Conservation (phyloP, 495 filamentous ascomycete species). For the Penicillium salamii region DNA sequence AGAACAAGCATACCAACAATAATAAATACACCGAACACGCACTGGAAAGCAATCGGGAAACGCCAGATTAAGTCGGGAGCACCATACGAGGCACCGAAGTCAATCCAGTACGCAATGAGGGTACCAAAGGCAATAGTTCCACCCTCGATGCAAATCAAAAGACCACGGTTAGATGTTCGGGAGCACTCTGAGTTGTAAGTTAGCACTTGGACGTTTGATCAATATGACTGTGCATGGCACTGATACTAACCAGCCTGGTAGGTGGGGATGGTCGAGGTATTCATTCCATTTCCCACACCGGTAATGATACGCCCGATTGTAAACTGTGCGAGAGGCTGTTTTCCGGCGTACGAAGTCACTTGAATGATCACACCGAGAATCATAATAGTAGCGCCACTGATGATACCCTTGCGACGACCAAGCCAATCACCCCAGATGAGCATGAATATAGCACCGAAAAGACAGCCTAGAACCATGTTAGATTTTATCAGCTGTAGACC, state of each 20-base stretch:
- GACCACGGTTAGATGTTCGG: conserved; percentile 63
- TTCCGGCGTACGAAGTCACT: conserved; percentile 35
- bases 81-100: conserved; percentile 62
- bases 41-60: conserved; percentile 71
- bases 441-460: conserved; percentile 65
- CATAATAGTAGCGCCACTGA: conserved; percentile 65
- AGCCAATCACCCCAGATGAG: conserved; percentile 60
- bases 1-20: conserved; percentile 54
- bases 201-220: too few relatives aligned
- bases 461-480: conserved; percentile 65
- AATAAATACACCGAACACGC: conserved; percentile 61
- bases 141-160: conserved; percentile 71
- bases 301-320: conserved; percentile 66
- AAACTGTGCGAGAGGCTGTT: conserved; percentile 51
- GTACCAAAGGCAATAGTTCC: conserved; percentile 67
- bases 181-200: conserved; percentile 42
- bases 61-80: conserved; percentile 39
- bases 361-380: conserved; percentile 71
- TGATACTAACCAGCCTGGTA: conserved; percentile 54
- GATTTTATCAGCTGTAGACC: too few relatives aligned
- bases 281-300: conserved; percentile 70
- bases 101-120: conserved; percentile 73
- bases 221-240: too few relatives aligned
- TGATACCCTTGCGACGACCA: conserved; percentile 57
- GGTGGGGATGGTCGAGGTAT: conserved; percentile 65